Base-by-base conservation (phyloP, 2,329 filamentous ascomycete species). In the Cucurbitaria berberidis region DNA sequence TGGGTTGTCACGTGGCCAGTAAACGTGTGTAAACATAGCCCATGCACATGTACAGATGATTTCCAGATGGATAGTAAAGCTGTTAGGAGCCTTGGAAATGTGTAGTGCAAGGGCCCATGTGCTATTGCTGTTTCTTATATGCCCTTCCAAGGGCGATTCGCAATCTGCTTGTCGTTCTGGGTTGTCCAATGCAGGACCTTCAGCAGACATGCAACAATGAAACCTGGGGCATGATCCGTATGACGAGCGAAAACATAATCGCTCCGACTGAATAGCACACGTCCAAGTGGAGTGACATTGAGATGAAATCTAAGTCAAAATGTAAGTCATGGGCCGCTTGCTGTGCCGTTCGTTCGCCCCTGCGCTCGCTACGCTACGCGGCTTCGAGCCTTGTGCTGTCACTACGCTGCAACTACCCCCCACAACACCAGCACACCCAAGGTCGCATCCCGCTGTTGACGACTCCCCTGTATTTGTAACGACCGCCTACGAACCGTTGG, bases 381-480 rank as follows among this genome's bases (percentile, higher is more conserved):
- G 56, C 49, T 45, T 43, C 55, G 46, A 52, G 55, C 26, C 55
- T 40, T 27, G 45, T 34, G 26, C 47, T 55, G 52, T 53, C 48
- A 51, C 50, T 35, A 44, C 51, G 34, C 53, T 47, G 44, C 48
- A 47, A n/a, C 26, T 48, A 50, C 45, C 51, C n/a, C 48, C 57
- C 45, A 48, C 47, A 58, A 45, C 45, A 48, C 42, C 35, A 39
- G 30, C 26, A 32, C 43, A 38, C 43, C 32, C 26, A 48, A n/a
- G 16, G n/a, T 24, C 22, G 44, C 18, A 52, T 34, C 21, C 41
- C 32, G 21, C n/a, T 24, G 22, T 45, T 43, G 36, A 40, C 45
- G 27, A 40, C 24, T 29, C 21, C 35, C 41, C 35, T 63, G 59
- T 63, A 55, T 55, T 59, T 55, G 58, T 63, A 62, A 56, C 62